Base-by-base conservation (phyloP, 805 yeast species). In the Zygosaccharomyces siamensis region DNA sequence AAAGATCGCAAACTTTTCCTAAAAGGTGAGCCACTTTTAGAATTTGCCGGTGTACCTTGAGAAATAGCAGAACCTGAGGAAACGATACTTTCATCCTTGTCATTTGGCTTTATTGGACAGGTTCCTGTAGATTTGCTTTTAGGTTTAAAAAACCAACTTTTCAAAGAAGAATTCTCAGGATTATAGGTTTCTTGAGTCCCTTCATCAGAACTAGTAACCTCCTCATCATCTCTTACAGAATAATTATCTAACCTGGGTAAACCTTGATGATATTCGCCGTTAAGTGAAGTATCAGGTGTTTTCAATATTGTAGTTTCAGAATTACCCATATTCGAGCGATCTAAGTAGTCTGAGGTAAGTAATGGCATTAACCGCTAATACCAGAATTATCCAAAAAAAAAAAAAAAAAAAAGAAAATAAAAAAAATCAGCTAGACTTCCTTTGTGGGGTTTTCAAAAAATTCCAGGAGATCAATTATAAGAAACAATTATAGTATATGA, bases 201-300 rank as follows among this genome's bases (percentile, higher is more conserved):
- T 20, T 55, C 55, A 31, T 55, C 59, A 14, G 57, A 54, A 21
- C 54, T 49, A 12, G 57, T 55, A n/a, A 46, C 43, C 30, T 53
- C 56, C 20, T 49, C 52, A 39, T 54, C 59, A 12, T 53, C 54
- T 24, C 48, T 36, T 14, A 51, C 44, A 6, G 45, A 30, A 35
- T 49, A 49, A 27, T 48, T 41, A 8, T 47, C 51, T 10, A 48
- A 21, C 4, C 11, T 26, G 14, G 51, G 49, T 7, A 33, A 35
- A 5, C 30, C 32, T n/a, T 35, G 28, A 14, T 41, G 43, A 24
- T 33, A 33, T 3, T 33, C 20, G 1, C 20, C 39, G 21, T 33
- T 37, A 18, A 32, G 30, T 7, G 44, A 41, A 10, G 44, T 41
- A 12, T 41, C 44, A 11, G 44, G 44, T 1, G 44, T 41, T 41